Evolutionary conservation across 176 grass and related monocot species (phyloP), one percentile per base, ranked within the genome.

Genomic region (Pontederia crassipes): DNA sequence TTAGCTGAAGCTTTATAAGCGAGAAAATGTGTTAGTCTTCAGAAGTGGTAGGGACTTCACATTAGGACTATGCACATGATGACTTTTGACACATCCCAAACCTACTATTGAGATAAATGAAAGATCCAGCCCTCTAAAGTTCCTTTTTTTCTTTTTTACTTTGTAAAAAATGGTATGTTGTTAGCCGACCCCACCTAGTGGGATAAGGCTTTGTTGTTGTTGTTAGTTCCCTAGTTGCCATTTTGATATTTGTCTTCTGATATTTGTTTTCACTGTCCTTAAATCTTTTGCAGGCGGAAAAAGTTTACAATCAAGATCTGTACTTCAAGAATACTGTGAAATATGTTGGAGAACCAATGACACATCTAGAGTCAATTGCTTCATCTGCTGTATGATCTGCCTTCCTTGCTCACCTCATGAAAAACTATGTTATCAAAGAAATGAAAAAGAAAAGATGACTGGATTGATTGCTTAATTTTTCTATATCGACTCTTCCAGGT

Each of bases 231-330:
- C 48, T 10, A 11, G 8, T 35, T 29, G 45, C 11, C 46, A 50
- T 2, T 0, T 0, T 49, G 26, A 72, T 16, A 4, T 52, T 57
- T 64, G 11, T 45, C 13, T 63, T 40, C 14, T 51, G 48, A 17
- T 49, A 66, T 32, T 55, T 24, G 6, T 26, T 58, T 65, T 69
- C 54, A 50, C 29, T 63, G 16, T 66, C 55, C 61, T 52, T 28
- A 66, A 49, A 69, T 53, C 20, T 50, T 80, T 83, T 54, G 73
- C 65, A 99, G 94, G 85, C 88, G 52, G 94, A 99, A 79, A 99
- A 99, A 72, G 94, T 99, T 49, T 99, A 93, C 72, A 99, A 99
- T 75, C 94, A 99, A 72, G 94, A 93, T 80, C 74, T 89, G 45
- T 99, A 93, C 73, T 99, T 89, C 65, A 99, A 99, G 70, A 82